phyloP scores from a whole-genome alignment of 177 flowering plant genomes.

The Tripterygium wilfordii region DNA sequence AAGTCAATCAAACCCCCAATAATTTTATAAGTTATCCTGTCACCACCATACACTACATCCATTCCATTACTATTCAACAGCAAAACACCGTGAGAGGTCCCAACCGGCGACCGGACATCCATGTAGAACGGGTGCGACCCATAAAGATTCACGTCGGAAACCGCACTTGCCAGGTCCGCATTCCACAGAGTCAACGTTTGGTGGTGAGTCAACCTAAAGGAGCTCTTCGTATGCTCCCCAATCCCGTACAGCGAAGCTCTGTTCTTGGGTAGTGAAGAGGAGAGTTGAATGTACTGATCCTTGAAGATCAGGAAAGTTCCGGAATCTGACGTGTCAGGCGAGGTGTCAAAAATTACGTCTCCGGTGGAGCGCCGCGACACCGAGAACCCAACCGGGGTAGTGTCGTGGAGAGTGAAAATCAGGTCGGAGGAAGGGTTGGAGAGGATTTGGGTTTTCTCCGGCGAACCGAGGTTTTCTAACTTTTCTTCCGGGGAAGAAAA shows the following conservation, averaged over 20 bases:
- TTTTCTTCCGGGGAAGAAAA: constrained; percentile 6
- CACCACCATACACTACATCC: constrained; percentile 63
- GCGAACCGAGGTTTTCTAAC: too few species aligned
- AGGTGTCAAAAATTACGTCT: constrained; percentile 42
- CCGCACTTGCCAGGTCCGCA: constrained; percentile 49
- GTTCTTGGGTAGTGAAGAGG: constrained; percentile 47
- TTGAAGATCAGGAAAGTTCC: constrained; percentile 48
- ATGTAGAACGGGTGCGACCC: constrained; percentile 89
- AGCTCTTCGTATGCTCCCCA: constrained; percentile 79
- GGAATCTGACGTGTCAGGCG: constrained; percentile 10
- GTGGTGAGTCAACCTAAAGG: constrained; percentile 36
- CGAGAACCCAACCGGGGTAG: constrained; percentile 41
- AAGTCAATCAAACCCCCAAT: constrained; percentile 15
- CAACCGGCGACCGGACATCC: constrained; percentile 52
- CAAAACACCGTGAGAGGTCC: constrained; percentile 65
- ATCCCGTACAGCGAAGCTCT: constrained; percentile 63
- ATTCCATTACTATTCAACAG: constrained; percentile 78
- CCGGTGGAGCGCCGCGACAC: constrained; percentile 38
- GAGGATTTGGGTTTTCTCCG: constrained; percentile 14
- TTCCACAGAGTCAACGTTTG: constrained; percentile 68
- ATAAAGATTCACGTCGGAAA: constrained; percentile 54
- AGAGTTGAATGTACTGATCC: constrained; percentile 67
- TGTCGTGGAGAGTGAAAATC: constrained; percentile 28
- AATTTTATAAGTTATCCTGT: constrained; percentile 24
- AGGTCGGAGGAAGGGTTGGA: constrained; percentile 45